Percentiles rank a stretch among this genome's conserved stretches.
Evolutionary conservation across 495 filamentous ascomycete genomes (phyloP).

Genomic region (Aspergillus cavernicola): DNA sequence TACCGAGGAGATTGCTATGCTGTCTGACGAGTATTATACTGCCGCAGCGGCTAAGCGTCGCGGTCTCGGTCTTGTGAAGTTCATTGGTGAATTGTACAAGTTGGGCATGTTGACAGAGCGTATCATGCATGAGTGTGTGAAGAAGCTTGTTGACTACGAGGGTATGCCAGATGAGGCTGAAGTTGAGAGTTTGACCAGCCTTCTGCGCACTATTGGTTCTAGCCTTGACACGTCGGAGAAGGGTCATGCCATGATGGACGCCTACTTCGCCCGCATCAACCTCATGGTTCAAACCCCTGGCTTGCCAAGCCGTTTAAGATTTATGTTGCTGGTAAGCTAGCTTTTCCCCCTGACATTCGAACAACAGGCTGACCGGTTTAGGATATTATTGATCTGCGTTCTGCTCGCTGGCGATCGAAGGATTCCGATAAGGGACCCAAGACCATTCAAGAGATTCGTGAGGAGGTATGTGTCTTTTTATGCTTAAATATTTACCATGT

Average conservation of each 20-base stretch:
- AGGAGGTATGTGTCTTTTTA: conserved; percentile 60
- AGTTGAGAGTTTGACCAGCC: conserved; percentile 88
- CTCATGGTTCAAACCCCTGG: conserved; percentile 69
- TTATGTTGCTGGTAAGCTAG: conserved; percentile 82
- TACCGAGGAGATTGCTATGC: conserved; percentile 68
- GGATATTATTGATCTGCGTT: conserved; percentile 84
- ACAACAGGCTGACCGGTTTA: conserved; percentile 17
- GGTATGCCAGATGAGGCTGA: conserved; percentile 92
- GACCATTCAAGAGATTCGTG: conserved; percentile 87
- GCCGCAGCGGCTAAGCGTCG: conserved; percentile 95
- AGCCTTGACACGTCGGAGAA: conserved; percentile 80
- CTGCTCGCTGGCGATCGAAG: conserved; percentile 73
- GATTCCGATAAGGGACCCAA: conserved; percentile 87
- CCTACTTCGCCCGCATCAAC: conserved; percentile 88
- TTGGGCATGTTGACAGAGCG: conserved; percentile 96
- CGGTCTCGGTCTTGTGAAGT: conserved; percentile 95
- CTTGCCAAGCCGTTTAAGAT: conserved; percentile 81
- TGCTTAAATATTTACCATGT: neutral
- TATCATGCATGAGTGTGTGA: conserved; percentile 99
- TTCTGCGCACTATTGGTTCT: conserved; percentile 84
- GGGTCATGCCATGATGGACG: conserved; percentile 78
- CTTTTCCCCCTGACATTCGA: neutral
- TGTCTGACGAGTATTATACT: conserved; percentile 96
- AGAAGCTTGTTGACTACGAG: conserved; percentile 93
- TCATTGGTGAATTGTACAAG: conserved; percentile 99